phyloP scores from a whole-genome alignment of 345 rosid species.

The Arabis hirsuta region DNA sequence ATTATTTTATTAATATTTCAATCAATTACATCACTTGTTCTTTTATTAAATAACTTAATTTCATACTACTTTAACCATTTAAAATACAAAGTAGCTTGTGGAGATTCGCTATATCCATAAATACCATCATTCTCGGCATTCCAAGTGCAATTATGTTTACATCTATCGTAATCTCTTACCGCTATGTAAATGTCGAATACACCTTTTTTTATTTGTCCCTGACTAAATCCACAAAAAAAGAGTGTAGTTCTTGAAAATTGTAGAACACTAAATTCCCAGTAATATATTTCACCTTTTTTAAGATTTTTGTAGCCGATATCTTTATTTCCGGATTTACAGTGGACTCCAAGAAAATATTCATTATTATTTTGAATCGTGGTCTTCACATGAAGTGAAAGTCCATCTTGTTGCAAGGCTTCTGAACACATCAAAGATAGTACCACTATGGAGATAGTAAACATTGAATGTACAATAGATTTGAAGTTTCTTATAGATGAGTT shows the following conservation, averaged over 20 bases:
- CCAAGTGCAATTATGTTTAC: too few species aligned
- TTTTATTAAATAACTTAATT: too few species aligned
- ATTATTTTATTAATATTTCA: too few species aligned
- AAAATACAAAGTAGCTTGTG: too few species aligned
- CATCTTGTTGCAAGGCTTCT: not conserved
- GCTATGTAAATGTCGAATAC: too few species aligned
- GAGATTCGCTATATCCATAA: too few species aligned
- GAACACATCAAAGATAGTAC: not conserved
- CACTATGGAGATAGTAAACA: not conserved
- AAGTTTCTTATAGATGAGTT: not conserved
- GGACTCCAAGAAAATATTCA: not conserved
- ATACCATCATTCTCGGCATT: too few species aligned
- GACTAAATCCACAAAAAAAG: not conserved
- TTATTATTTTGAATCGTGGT: not conserved
- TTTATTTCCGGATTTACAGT: slow-evolving; percentile 1
- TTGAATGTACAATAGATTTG: not conserved
- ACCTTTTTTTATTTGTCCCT: too few species aligned
- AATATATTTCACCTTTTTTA: not conserved
- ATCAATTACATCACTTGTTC: too few species aligned
- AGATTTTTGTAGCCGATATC: not conserved
- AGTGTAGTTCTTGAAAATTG: not conserved
- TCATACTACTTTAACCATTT: too few species aligned
- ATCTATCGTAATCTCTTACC: too few species aligned
- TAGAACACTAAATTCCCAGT: not conserved
- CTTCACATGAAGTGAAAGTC: not conserved